These are phyloP conservation scores for Babesia ovis DNA, from an alignment of 169 alveolate genomes.

Conservation along the genomic window DNA sequence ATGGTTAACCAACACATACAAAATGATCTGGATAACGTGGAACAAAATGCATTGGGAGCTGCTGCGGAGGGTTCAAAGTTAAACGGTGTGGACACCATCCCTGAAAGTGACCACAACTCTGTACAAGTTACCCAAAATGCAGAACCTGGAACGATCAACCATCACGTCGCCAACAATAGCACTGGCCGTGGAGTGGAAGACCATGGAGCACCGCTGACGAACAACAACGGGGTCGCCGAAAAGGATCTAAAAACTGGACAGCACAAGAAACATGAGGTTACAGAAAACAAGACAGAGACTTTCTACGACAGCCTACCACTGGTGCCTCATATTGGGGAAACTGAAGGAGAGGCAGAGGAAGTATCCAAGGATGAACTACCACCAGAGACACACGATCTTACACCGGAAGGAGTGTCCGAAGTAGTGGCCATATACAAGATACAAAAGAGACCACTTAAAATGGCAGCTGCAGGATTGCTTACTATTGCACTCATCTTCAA, in stretches of 20 bases:
- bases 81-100: neutral
- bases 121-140: neutral
- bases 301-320: conserved; percentile 60
- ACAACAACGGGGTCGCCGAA: neutral
- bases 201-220: neutral
- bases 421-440: conserved; percentile 65
- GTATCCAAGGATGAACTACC: conserved; percentile 69
- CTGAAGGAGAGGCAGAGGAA: conserved; percentile 72
- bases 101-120: neutral
- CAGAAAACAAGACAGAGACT: conserved; percentile 5
- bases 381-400: conserved; percentile 62
- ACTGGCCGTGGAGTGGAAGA: neutral
- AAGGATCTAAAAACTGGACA: neutral
- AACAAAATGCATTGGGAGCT: neutral
- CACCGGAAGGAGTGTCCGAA: conserved; percentile 64
- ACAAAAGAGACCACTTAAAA: conserved; percentile 64
- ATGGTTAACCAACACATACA: neutral
- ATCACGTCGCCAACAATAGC: neutral
- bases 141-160: neutral
- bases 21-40: neutral
- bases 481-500: conserved; percentile 45
- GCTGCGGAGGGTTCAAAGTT: neutral
- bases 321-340: conserved; percentile 68
- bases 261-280: neutral
- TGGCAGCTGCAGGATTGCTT: conserved; percentile 58